Evolutionary conservation across 2,329 filamentous ascomycete species (phyloP).

Genomic region (Akanthomyces lecanii): DNA sequence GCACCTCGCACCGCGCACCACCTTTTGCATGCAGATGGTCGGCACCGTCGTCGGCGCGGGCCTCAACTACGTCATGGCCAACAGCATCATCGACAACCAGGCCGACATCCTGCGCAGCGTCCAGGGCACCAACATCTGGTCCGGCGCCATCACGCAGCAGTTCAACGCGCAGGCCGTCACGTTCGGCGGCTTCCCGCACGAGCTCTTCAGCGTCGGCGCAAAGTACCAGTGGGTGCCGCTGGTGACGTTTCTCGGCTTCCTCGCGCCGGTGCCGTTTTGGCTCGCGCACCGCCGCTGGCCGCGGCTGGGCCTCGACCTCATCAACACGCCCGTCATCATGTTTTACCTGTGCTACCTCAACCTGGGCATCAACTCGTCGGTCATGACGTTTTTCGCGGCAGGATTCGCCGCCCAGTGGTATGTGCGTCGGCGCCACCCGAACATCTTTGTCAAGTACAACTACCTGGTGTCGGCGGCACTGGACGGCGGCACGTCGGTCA

Average conservation of each 20-base stretch:
- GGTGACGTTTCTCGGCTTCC: constrained; percentile 25
- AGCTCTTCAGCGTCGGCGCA: constrained; percentile 21
- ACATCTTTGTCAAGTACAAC: constrained; percentile 27
- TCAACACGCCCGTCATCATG: constrained; percentile 40
- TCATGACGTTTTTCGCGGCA: constrained; percentile 30
- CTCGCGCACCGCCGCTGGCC: constrained; percentile 28
- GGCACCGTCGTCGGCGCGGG: constrained; percentile 39
- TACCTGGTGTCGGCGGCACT: constrained; percentile 23
- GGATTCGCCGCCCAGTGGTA: constrained; percentile 32
- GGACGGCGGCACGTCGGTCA: constrained; percentile 22
- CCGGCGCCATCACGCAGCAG: constrained; percentile 40
- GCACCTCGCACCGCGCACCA: constrained; percentile 19
- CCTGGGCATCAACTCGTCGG: constrained; percentile 36
- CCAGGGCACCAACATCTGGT: constrained; percentile 43
- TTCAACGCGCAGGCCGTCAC: constrained; percentile 37
- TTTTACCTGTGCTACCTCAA: constrained; percentile 40
- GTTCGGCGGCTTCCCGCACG: constrained; percentile 24
- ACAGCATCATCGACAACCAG: constrained; percentile 41
- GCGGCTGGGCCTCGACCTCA: constrained; percentile 26
- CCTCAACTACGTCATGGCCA: constrained; percentile 44
- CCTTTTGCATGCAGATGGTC: constrained; percentile 33
- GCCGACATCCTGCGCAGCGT: constrained; percentile 35
- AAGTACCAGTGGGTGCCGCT: constrained; percentile 19
- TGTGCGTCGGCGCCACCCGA: constrained; percentile 23
- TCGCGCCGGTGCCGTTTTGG: constrained; percentile 40